Base-by-base conservation (phyloP, 495 filamentous ascomycete species). In the Neurospora sp. region DNA sequence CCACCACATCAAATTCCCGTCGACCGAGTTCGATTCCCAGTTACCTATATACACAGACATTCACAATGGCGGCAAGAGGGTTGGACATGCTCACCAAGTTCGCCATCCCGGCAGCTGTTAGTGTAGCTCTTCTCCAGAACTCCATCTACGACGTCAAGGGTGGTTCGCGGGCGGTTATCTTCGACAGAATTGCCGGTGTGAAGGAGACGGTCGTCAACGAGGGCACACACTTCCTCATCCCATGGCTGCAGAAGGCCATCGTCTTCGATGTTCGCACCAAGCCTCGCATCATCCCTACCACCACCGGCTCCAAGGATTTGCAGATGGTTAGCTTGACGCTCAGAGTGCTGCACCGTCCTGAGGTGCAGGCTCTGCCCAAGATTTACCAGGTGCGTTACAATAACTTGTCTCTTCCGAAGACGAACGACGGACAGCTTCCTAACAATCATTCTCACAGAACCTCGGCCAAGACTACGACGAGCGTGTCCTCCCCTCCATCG, bases 291-390 rank as follows among this genome's bases (percentile, higher is more conserved):
- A 98, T 99, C 84, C 91, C 90, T 18, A 99, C 96, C n/a, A 98
- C 95, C 16, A 99, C 96, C 12, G 96, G 96, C 72, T 94, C 91
- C 87, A 99, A 99, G 89, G 96, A 99, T 85, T 82, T 99, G 84
- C 96, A 99, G 89, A 99, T 99, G 96, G 96, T 99, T 81, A 97
- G 93, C 88, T 88, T 99, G 88, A 99, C 96, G 41, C 86, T 99
- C 77, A 90, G 96, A 78, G 96, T 99, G 72, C 84, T 99, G 81
- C 96, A 98, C 85, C 88, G 96, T 74, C 96, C 96, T 39, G 95
- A 99, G 42, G 96, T 99, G 77, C 89, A 91, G 84, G 88, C 89
- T 77, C 84, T 99, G 81, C 96, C 96, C 27, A 96, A 93, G 84
- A 99, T 99, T 81, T 99, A 99, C 86, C 96, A 98, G 90, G 96